Evolutionary conservation across 495 filamentous ascomycete species (phyloP), one percentile per base, ranked within the genome.

Genomic region (Amphirosellinia nigrospora): DNA sequence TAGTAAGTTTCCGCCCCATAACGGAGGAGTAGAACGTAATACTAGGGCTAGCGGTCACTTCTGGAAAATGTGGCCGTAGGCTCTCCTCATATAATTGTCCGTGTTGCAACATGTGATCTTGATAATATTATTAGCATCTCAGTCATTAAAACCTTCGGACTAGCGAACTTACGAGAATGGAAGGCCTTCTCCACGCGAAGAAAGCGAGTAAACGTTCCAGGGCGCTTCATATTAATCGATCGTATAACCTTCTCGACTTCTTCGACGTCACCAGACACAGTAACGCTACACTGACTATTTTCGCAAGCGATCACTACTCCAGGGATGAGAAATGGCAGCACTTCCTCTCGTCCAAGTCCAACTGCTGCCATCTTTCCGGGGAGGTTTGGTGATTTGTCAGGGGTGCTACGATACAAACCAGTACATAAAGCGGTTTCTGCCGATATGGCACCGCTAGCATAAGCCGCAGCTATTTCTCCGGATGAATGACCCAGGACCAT

Each of bases 391-490:
- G 63, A 56, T 30, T 58, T 56, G 0, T 68, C 69, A 11, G 73
- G 68, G 16, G 62, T 53, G 21, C 82, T 80, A 28, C 81, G 77
- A 60, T 75, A 75, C 53, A 77, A 79, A 4, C 80, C 80, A 0
- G 71, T 68, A 1, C 70, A 62, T 28, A 82, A 75, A 0, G 78
- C 79, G 1, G 76, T 75, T 5, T 41, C 53, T 4, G 72, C 70
- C 11, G 73, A 71, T n/a, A 81, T 48, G 9, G 66, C 64, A 9
- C 80, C 80, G 16, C 70, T 67, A 28, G 81, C 76, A 67, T 84
- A 84, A 0, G 80, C 80, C 0, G 79, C 81, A 0, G 79, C 82
- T 15, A 83, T 79, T 59, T 84, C 82, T 13, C 82, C 82, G n/a
- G 75, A 78, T 0, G 79, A 82, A 52, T 85, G 82, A 1, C 82